Evolutionary conservation across 306 rosid genomes (phyloP).

Genomic region (Gleditsia sinensis): DNA sequence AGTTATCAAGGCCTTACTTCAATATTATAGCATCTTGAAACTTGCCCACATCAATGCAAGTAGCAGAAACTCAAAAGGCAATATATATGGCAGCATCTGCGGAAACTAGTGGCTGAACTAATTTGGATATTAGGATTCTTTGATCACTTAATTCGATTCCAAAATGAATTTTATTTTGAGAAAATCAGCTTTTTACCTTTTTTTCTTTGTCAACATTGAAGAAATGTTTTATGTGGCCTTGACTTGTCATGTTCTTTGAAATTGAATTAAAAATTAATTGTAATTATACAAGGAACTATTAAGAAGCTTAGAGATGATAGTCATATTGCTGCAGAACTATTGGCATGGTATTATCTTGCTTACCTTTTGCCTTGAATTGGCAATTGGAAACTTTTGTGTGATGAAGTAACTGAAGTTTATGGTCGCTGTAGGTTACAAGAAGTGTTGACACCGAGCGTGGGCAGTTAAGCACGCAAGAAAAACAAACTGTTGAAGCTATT

Average conservation of each 20-base stretch:
- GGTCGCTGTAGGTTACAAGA: slow-evolving; percentile 75
- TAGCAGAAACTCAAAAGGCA: slow-evolving; percentile 15
- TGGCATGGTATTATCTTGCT: slow-evolving; percentile 1
- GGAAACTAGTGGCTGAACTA: background rate
- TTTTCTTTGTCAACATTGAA: background rate
- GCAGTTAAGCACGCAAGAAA: slow-evolving; percentile 88
- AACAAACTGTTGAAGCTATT: slow-evolving; percentile 85
- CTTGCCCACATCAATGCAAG: slow-evolving; percentile 4
- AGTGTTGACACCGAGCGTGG: slow-evolving; percentile 83
- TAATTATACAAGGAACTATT: slow-evolving; percentile 24
- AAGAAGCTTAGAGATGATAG: slow-evolving; percentile 18
- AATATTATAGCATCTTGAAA: slow-evolving; percentile 1
- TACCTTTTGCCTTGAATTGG: slow-evolving; percentile 5
- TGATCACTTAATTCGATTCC: background rate
- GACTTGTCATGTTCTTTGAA: slow-evolving; percentile 20
- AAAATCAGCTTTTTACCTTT: slow-evolving; percentile 1
- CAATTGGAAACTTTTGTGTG: slow-evolving; percentile 13
- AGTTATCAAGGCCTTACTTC: background rate
- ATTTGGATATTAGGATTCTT: background rate
- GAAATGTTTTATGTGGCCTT: slow-evolving; percentile 1
- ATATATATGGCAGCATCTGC: background rate
- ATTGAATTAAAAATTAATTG: slow-evolving; percentile 9
- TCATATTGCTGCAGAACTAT: slow-evolving; percentile 15
- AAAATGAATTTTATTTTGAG: background rate
- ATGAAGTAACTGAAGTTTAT: slow-evolving; percentile 24